phyloP scores from a whole-genome alignment of 2,329 filamentous ascomycete genomes.

The Cladophialophora yegresii region DNA sequence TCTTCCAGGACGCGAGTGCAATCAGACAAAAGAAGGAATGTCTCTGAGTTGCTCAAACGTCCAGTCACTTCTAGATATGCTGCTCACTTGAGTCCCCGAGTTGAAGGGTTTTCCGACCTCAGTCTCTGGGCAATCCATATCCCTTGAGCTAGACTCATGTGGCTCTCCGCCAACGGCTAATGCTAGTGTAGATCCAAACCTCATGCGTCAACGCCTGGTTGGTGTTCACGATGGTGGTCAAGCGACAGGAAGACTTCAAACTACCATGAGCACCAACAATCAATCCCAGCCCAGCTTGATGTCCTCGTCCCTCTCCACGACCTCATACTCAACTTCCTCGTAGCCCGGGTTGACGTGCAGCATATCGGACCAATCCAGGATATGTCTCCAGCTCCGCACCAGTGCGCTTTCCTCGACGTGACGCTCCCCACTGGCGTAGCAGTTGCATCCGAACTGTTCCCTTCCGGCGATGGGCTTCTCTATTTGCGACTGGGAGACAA shows the following conservation, averaged over 20 bases:
- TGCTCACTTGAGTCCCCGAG: not conserved
- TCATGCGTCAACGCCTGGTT: not conserved
- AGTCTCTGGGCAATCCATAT: not conserved
- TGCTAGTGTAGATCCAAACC: not conserved
- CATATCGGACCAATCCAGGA: slow-evolving; percentile 64
- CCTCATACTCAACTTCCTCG: slow-evolving; percentile 40
- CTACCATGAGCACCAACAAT: not conserved
- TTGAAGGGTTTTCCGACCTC: not conserved
- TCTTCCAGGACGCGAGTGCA: not conserved
- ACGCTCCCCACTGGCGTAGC: slow-evolving; percentile 67
- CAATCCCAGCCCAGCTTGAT: slow-evolving; percentile 26
- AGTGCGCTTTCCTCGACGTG: slow-evolving; percentile 65
- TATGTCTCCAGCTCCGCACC: slow-evolving; percentile 54
- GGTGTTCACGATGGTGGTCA: not conserved
- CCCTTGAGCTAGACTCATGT: not conserved
- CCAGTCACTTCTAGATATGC: not conserved
- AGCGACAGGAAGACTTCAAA: not conserved
- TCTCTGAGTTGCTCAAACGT: not conserved
- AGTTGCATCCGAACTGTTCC: slow-evolving; percentile 63
- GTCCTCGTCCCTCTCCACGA: slow-evolving; percentile 16
- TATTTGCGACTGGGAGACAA: slow-evolving; percentile 55
- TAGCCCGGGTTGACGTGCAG: slow-evolving; percentile 53
- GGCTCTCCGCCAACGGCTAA: not conserved
- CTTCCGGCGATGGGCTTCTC: slow-evolving; percentile 58
- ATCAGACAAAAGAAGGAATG: not conserved